These are phyloP conservation scores for Gypsophila paniculata DNA, from an alignment of 179 eudicot genomes.

Conservation along the genomic window DNA sequence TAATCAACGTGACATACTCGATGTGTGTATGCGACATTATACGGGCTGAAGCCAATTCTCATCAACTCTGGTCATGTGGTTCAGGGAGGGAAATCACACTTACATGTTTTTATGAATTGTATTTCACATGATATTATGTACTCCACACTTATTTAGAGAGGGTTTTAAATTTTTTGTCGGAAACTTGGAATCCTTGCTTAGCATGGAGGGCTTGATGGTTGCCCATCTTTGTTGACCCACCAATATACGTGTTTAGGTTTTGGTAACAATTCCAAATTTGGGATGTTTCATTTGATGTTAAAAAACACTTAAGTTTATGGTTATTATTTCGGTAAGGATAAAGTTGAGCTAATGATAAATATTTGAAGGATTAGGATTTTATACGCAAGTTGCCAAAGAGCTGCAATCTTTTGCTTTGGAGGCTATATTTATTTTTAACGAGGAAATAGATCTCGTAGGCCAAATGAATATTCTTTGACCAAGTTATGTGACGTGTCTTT, in stretches of 20 bases:
- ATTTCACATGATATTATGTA: background rate
- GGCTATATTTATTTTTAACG: background rate
- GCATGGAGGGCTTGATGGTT: background rate
- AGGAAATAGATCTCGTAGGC: background rate
- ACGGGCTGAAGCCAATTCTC: background rate
- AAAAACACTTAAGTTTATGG: background rate
- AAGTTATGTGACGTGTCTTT: background rate
- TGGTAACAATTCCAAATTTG: background rate
- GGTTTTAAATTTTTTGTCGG: background rate
- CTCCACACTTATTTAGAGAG: background rate
- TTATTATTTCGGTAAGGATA: background rate
- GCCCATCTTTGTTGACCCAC: background rate
- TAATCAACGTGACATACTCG: background rate
- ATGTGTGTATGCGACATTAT: background rate
- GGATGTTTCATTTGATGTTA: background rate
- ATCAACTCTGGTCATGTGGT: background rate
- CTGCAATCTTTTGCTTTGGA: background rate
- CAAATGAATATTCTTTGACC: background rate
- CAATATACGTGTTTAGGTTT: background rate
- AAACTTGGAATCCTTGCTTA: background rate
- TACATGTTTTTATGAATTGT: background rate
- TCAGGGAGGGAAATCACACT: background rate
- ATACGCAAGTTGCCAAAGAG: background rate
- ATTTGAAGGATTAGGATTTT: conserved; percentile 1
- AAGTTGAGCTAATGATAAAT: background rate